Percentiles rank a stretch among this genome's conserved stretches.
Conservation (phyloP, 495 filamentous ascomycete species). For the Saxispiralis lemnorum region DNA sequence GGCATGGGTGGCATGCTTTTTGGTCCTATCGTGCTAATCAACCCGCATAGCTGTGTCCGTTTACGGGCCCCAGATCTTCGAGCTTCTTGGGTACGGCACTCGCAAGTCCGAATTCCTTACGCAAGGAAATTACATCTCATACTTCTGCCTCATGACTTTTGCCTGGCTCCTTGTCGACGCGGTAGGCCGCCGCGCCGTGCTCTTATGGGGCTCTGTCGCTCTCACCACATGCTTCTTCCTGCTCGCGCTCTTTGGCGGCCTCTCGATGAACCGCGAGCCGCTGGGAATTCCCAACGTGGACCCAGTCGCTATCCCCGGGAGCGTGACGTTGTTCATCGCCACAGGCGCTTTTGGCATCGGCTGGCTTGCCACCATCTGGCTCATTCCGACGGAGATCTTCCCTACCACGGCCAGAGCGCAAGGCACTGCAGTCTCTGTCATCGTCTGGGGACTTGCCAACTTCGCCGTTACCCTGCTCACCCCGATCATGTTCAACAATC, state of each 20-base stretch:
- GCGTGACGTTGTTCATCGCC: conserved; percentile 30
- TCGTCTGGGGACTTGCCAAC: conserved; percentile 41
- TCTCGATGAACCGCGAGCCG: conserved; percentile 20
- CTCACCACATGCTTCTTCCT: conserved; percentile 30
- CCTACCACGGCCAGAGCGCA: conserved; percentile 35
- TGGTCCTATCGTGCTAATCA: conserved; percentile 18
- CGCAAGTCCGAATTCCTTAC: conserved; percentile 32
- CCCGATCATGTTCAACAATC: conserved; percentile 38
- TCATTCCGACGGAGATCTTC: conserved; percentile 43
- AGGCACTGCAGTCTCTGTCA: conserved; percentile 34
- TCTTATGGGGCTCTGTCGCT: conserved; percentile 30
- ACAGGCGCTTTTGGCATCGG: conserved; percentile 40
- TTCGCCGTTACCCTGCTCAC: conserved; percentile 38
- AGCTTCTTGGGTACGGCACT: conserved; percentile 33
- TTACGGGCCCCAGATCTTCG: conserved; percentile 41
- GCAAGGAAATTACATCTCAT: conserved; percentile 36
- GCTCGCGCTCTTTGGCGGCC: conserved; percentile 31
- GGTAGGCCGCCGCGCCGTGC: conserved; percentile 33
- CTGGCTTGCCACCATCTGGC: conserved; percentile 38
- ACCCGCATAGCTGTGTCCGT: conserved; percentile 39
- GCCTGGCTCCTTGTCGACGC: conserved; percentile 36
- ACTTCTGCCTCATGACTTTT: conserved; percentile 37
- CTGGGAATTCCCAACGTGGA: conserved; percentile 22
- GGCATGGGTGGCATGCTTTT: background rate
- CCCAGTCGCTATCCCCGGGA: conserved; percentile 30